These are phyloP conservation scores for Rhexocercosporidium sp. DNA, from an alignment of 2,329 filamentous ascomycete genomes.

Conservation along the genomic window DNA sequence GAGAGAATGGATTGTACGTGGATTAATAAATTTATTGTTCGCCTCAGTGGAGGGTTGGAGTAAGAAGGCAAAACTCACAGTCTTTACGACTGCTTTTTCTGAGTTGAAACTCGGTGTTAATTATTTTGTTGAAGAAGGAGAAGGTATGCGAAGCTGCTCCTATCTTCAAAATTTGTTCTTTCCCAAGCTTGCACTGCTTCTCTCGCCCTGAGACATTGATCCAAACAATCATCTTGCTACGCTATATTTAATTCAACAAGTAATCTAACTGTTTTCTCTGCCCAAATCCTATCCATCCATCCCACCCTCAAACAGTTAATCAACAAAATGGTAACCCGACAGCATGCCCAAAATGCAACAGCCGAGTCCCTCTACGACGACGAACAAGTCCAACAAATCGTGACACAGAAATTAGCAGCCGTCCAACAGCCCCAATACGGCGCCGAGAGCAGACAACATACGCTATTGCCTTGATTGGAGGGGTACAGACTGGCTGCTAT, in stretches of 20 bases:
- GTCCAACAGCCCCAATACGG: constrained; percentile 12
- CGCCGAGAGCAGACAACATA: background rate
- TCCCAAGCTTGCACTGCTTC: too few species aligned
- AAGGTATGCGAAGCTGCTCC: background rate
- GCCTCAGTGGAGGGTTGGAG: background rate
- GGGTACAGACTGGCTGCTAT: constrained; percentile 22
- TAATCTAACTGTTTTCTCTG: background rate
- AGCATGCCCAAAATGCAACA: background rate
- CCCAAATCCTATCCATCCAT: background rate
- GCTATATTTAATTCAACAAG: too few species aligned
- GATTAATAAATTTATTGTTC: background rate
- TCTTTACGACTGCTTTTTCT: constrained; percentile 9
- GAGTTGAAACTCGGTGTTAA: background rate
- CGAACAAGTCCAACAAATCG: background rate
- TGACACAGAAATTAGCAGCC: background rate
- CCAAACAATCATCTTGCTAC: too few species aligned
- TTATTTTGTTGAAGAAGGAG: background rate
- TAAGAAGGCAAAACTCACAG: background rate
- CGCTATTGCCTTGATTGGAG: constrained; percentile 9
- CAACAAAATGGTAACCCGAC: background rate
- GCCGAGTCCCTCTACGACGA: background rate
- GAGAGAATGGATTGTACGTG: background rate
- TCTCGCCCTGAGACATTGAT: too few species aligned
- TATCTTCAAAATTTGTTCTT: too few species aligned
- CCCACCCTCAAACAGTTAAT: background rate